phyloP scores from a whole-genome alignment of 1,284 basidiomycete species.

The Dichomitus squalens region DNA sequence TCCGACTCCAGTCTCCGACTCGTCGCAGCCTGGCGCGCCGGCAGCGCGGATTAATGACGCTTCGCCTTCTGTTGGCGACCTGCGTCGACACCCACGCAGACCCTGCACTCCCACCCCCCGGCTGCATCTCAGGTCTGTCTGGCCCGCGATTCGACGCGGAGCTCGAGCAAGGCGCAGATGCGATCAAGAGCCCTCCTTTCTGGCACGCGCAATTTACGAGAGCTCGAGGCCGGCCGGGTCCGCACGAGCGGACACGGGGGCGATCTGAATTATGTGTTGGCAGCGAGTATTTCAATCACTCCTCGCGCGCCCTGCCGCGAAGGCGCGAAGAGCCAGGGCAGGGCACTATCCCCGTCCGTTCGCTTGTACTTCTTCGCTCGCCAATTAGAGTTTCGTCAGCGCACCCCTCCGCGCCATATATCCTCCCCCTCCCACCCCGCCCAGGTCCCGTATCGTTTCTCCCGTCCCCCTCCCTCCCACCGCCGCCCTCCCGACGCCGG shows the following conservation, averaged over 20 bases:
- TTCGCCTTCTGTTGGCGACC: not conserved
- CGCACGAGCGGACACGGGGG: not conserved
- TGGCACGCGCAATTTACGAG: not conserved
- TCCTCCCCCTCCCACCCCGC: too few relatives aligned
- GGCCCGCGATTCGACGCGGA: too few relatives aligned
- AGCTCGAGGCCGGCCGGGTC: not conserved
- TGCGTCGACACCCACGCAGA: not conserved
- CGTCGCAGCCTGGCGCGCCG: not conserved
- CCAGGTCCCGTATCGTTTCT: not conserved
- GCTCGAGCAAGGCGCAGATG: not conserved
- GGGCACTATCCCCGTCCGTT: not conserved
- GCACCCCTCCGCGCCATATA: slow-evolving; percentile 9
- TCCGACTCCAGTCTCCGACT: not conserved
- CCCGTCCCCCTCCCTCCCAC: slow-evolving; percentile 5
- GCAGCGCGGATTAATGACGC: not conserved
- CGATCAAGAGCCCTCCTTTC: not conserved
- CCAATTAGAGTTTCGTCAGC: not conserved
- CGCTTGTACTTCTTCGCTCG: slow-evolving; percentile 5
- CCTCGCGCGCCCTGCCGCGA: too few relatives aligned
- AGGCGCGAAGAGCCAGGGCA: not conserved
- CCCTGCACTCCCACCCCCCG: not conserved
- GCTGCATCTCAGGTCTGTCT: too few relatives aligned
- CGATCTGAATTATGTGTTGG: too few relatives aligned
- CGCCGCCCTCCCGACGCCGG: not conserved
- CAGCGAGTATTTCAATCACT: too few relatives aligned